Conservation (phyloP, 2,329 filamentous ascomycete genomes). For the Colletotrichum lindemuthianum region DNA sequence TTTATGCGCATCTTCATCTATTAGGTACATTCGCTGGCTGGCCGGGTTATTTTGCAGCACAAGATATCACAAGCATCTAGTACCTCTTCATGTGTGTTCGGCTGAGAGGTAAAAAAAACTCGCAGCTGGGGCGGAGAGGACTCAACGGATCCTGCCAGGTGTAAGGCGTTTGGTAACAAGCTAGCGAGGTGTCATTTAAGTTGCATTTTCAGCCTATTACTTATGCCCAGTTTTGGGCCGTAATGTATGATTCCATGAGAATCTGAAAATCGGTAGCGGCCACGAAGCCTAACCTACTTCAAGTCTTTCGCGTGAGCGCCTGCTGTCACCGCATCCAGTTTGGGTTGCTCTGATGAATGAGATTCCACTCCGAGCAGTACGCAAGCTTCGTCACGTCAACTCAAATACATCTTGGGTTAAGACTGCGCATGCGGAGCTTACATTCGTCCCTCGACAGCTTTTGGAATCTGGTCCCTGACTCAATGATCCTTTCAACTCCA, state of each 20-base stretch:
- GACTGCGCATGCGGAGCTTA: too few relatives aligned
- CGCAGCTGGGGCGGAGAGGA: conserved; percentile 4
- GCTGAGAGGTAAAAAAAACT: conserved; percentile 3
- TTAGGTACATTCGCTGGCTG: not conserved
- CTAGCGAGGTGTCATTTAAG: conserved; percentile 25
- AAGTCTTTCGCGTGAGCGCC: not conserved
- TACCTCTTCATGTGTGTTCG: conserved; percentile 6
- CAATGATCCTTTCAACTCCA: too few relatives aligned
- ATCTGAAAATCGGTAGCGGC: conserved; percentile 9
- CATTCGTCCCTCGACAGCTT: too few relatives aligned
- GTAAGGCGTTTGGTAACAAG: conserved; percentile 28
- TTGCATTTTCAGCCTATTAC: conserved; percentile 13
- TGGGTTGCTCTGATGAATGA: not conserved
- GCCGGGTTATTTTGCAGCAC: not conserved
- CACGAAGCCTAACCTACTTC: not conserved
- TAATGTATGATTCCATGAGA: conserved; percentile 30
- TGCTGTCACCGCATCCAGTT: not conserved
- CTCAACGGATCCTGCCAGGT: conserved; percentile 19
- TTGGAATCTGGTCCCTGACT: too few relatives aligned
- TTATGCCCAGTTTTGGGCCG: not conserved
- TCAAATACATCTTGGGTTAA: too few relatives aligned
- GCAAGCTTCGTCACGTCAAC: too few relatives aligned
- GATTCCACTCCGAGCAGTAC: too few relatives aligned
- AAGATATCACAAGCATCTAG: not conserved
- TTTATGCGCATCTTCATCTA: conserved; percentile 2